Evolutionary conservation across 1,284 basidiomycete species (phyloP).

Genomic region (Apiotrichum porosum): DNA sequence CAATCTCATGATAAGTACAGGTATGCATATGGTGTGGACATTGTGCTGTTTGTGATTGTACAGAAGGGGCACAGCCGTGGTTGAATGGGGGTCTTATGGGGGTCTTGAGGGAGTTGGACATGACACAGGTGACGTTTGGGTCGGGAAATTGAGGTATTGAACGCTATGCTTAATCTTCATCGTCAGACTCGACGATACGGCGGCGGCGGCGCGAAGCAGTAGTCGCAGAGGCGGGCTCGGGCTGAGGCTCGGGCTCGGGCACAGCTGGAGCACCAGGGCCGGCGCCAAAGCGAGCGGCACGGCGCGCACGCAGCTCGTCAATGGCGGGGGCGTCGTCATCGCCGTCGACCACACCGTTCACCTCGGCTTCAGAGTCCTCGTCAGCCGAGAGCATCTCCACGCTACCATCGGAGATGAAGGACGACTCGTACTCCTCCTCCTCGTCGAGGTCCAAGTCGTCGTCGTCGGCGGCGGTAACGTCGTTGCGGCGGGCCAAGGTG

Average conservation of each 20-base stretch:
- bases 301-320: constrained; percentile 13
- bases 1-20: too few species aligned
- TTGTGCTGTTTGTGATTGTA: too few species aligned
- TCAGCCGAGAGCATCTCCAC: neutral
- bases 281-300: constrained; percentile 10
- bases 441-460: neutral
- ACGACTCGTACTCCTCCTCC: constrained; percentile 16
- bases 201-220: neutral
- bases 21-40: too few species aligned
- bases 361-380: constrained; percentile 6
- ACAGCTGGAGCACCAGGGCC: too few species aligned
- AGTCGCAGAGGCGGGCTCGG: neutral
- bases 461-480: neutral
- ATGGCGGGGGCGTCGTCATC: constrained; percentile 19
- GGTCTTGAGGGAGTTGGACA: too few species aligned
- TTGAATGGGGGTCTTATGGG: too few species aligned
- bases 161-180: too few species aligned
- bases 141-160: too few species aligned
- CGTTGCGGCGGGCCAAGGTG: too few species aligned
- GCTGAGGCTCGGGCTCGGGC: too few species aligned
- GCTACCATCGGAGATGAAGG: constrained; percentile 15
- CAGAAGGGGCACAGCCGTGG: too few species aligned
- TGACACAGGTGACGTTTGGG: too few species aligned
- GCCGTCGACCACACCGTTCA: neutral
- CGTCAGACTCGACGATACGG: neutral